phyloP scores from a whole-genome alignment of 2,329 filamentous ascomycete genomes.

The Colletotrichum tanaceti region DNA sequence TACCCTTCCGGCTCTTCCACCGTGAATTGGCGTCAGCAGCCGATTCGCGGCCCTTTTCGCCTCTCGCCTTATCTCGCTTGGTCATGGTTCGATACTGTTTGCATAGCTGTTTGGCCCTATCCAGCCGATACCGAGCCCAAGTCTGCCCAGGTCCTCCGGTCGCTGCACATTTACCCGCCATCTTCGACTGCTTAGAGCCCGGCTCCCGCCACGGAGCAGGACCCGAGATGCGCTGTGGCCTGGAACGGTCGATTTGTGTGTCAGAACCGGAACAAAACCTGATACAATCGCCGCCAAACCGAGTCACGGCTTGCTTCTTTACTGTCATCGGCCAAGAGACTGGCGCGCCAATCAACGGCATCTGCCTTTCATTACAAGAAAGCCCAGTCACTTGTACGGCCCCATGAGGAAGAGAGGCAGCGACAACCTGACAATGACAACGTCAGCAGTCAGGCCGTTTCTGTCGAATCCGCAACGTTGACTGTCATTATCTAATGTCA shows the following conservation, averaged over 20 bases:
- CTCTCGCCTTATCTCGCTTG: conserved; percentile 2
- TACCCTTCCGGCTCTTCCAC: conserved; percentile 20
- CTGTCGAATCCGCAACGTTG: background rate
- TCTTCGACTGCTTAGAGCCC: conserved; percentile 1
- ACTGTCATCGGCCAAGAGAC: background rate
- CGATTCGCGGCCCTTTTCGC: background rate
- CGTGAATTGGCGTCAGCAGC: background rate
- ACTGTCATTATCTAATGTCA: conserved; percentile 6
- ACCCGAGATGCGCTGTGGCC: background rate
- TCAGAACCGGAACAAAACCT: conserved; percentile 26
- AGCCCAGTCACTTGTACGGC: background rate
- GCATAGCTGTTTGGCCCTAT: background rate
- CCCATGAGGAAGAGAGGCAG: background rate
- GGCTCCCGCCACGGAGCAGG: conserved; percentile 3
- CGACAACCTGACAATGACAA: background rate
- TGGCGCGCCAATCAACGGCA: conserved; percentile 8
- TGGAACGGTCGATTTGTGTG: conserved; percentile 17
- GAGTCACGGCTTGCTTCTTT: background rate
- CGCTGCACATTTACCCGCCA: conserved; percentile 44
- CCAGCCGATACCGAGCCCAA: conserved; percentile 15
- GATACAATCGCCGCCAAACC: background rate
- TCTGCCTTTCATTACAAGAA: background rate
- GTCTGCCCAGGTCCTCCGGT: conserved; percentile 45
- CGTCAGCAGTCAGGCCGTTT: background rate
- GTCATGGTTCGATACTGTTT: background rate